Evolutionary conservation across 2,329 filamentous ascomycete species (phyloP).

Genomic region (Alternaria infectoria): DNA sequence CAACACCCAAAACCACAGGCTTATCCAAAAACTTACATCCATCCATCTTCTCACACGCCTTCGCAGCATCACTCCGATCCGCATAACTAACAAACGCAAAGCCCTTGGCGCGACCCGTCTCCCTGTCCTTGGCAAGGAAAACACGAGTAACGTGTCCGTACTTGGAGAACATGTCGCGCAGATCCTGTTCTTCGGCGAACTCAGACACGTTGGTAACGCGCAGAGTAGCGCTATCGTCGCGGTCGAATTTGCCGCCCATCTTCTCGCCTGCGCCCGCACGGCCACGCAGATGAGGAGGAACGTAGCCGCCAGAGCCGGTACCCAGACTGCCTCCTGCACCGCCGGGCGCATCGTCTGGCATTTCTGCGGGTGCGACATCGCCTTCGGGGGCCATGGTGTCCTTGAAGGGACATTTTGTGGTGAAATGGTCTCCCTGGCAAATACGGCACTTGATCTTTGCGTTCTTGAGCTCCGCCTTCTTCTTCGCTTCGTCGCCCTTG

Average conservation of each 20-base stretch:
- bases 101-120: slow-evolving; percentile 94
- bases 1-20: neutral
- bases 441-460: slow-evolving; percentile 99
- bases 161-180: slow-evolving; percentile 97
- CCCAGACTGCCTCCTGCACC: slow-evolving; percentile 63
- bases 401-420: slow-evolving; percentile 98
- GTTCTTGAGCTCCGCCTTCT: slow-evolving; percentile 80
- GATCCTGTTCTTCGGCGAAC: slow-evolving; percentile 93
- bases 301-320: slow-evolving; percentile 80
- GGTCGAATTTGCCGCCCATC: slow-evolving; percentile 93
- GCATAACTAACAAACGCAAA: slow-evolving; percentile 99
- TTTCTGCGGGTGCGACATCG: slow-evolving; percentile 54
- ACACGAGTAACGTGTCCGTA: slow-evolving; percentile 97
- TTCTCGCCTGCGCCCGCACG: slow-evolving; percentile 77
- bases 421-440: slow-evolving; percentile 98
- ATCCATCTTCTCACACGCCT: slow-evolving; percentile 97
- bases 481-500: slow-evolving; percentile 74
- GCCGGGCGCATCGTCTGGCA: slow-evolving; percentile 54
- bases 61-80: slow-evolving; percentile 86
- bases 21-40: slow-evolving; percentile 66
- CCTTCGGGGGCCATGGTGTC: slow-evolving; percentile 93
- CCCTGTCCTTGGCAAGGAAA: slow-evolving; percentile 96
- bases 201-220: slow-evolving; percentile 98
- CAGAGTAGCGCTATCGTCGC: slow-evolving; percentile 94
- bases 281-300: slow-evolving; percentile 90